Evolutionary conservation across 163 green algal genomes (phyloP).

Genomic region (Scenedesmus sp.): DNA sequence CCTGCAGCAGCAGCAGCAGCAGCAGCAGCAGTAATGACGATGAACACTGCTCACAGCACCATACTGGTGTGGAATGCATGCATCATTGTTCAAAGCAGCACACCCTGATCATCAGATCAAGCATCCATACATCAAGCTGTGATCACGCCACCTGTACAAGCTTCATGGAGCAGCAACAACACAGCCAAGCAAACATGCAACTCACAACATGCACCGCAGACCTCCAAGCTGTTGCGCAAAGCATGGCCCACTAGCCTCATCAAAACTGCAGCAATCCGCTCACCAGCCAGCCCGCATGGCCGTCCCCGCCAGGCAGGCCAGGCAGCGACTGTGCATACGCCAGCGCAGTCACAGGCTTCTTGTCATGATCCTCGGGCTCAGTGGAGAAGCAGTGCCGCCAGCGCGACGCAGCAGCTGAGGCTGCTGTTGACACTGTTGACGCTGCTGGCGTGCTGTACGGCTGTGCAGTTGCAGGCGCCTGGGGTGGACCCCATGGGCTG

Average conservation of each 20-base stretch:
- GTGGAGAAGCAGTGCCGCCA: slow-evolving; percentile 50
- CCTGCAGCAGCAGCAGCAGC: background rate
- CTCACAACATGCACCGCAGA: too few relatives aligned
- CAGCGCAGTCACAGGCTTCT: slow-evolving; percentile 44
- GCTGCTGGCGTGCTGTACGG: slow-evolving; percentile 9
- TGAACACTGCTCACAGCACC: background rate
- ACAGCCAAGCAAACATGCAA: too few relatives aligned
- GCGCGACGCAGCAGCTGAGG: background rate
- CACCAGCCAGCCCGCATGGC: slow-evolving; percentile 72
- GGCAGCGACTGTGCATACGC: slow-evolving; percentile 56
- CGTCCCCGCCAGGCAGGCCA: slow-evolving; percentile 65
- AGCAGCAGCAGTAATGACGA: background rate
- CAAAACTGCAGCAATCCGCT: background rate
- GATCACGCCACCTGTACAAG: too few relatives aligned
- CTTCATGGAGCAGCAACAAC: too few relatives aligned
- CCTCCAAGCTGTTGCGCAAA: background rate
- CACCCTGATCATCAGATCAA: too few relatives aligned
- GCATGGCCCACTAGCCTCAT: background rate
- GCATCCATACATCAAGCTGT: too few relatives aligned
- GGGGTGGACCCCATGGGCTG: background rate
- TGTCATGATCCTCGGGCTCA: slow-evolving; percentile 60
- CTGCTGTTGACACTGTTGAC: background rate
- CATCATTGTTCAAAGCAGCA: too few relatives aligned
- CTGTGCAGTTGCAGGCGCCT: background rate
- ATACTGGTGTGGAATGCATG: background rate